Evolutionary conservation across 768 basidiomycete genomes (phyloP).

Genomic region (Termitomyces sp.): DNA sequence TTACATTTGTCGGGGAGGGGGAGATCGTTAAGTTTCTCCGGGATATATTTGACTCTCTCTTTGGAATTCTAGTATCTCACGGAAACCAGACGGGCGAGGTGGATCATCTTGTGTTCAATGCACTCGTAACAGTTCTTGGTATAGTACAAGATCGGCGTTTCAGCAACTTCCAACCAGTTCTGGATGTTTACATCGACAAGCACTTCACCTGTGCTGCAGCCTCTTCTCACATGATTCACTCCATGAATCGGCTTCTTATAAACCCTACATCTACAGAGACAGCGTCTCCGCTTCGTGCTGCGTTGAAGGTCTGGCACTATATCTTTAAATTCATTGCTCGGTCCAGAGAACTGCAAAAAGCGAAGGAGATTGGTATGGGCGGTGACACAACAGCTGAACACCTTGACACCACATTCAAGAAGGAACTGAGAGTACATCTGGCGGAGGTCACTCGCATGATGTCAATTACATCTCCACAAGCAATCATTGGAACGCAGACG

Average conservation of each 20-base stretch:
- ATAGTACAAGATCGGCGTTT: constrained; percentile 94
- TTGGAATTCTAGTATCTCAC: constrained; percentile 79
- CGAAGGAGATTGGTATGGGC: constrained; percentile 74
- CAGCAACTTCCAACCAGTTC: constrained; percentile 90
- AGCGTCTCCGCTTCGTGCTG: constrained; percentile 78
- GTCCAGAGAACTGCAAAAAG: constrained; percentile 86
- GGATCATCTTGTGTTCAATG: constrained; percentile 86
- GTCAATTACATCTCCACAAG: constrained; percentile 70
- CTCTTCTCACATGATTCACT: constrained; percentile 80
- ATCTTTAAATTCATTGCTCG: constrained; percentile 93
- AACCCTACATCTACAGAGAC: constrained; percentile 71
- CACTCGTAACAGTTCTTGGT: constrained; percentile 86
- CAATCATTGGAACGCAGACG: constrained; percentile 96
- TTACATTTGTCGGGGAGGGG: constrained; percentile 90
- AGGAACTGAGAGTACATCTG: constrained; percentile 76
- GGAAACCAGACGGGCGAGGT: constrained; percentile 76
- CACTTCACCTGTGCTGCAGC: constrained; percentile 84
- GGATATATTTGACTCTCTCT: constrained; percentile 90
- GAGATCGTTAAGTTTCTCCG: constrained; percentile 93
- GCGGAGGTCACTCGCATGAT: constrained; percentile 86
- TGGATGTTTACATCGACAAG: constrained; percentile 90
- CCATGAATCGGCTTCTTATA: constrained; percentile 79
- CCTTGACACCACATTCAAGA: constrained; percentile 80
- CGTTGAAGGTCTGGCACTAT: constrained; percentile 96
- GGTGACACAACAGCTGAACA: constrained; percentile 84